A percentile compares a stretch with the other conserved stretches of the same genome.
Conservation (phyloP, 2,329 filamentous ascomycete genomes). For the Didymella exigua region DNA sequence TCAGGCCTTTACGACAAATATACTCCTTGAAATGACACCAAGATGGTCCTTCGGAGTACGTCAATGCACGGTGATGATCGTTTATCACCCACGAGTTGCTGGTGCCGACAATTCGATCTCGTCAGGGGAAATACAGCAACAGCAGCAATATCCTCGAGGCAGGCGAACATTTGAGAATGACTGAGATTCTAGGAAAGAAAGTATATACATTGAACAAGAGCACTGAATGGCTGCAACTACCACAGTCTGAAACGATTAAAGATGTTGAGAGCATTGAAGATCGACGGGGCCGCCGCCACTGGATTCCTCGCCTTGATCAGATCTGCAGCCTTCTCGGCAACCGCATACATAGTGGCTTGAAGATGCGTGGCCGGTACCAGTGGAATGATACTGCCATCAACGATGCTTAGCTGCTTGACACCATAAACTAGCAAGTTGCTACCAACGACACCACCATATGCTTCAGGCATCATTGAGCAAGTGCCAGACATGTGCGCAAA, state of each 20-base stretch:
- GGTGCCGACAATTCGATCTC: too few relatives aligned
- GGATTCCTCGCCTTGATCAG: conserved; percentile 32
- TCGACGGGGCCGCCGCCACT: not conserved
- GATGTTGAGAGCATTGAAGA: not conserved
- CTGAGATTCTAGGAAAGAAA: not conserved
- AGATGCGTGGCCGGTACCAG: conserved; percentile 38
- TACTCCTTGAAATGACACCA: too few relatives aligned
- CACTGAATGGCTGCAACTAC: not conserved
- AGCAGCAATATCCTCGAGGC: too few relatives aligned
- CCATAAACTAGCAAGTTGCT: conserved; percentile 34
- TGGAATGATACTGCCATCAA: conserved; percentile 41
- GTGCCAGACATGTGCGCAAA: conserved; percentile 38
- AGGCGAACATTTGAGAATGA: too few relatives aligned
- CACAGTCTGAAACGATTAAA: not conserved
- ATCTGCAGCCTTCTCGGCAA: conserved; percentile 43
- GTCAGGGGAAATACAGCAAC: too few relatives aligned
- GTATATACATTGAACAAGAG: conserved; percentile 1
- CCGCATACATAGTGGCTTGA: conserved; percentile 40
- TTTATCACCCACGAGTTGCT: too few relatives aligned
- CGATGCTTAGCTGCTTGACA: conserved; percentile 32
- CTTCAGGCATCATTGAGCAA: conserved; percentile 39
- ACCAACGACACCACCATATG: conserved; percentile 35
- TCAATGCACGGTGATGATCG: too few relatives aligned
- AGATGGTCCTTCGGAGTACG: too few relatives aligned
- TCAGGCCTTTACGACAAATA: too few relatives aligned